Base-by-base conservation (phyloP, 179 eudicot species). In the Beta macrorhiza region DNA sequence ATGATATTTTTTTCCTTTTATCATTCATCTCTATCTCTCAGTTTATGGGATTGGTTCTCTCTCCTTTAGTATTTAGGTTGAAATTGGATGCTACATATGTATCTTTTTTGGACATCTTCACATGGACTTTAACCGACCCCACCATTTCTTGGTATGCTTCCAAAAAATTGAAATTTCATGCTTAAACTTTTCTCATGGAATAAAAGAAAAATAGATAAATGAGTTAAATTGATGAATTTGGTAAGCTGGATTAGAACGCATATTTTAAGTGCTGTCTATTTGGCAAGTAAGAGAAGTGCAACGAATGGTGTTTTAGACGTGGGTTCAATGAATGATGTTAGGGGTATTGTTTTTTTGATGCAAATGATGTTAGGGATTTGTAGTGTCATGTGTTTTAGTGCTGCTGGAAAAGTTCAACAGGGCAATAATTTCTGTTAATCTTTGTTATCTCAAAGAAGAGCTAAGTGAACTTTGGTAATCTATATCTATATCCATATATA, bases 101-200 rank as follows among this genome's bases (percentile, higher is more conserved):
- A 47, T 77, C 79, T 14, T 64, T 59, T 52, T 52, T 16, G 20
- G 19, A 78, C 80, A 78, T 67, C 32, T 37, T 78, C 83, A 74
- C 83, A 63, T 74, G 83, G 63, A 3, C 29, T 53, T 65, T 9
- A 57, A 37, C 72, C 37, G 62, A 47, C 82, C 77, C 77, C 78
- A 51, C 77, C 57, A 42, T 80, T 63, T 47, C 51, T 47, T 47
- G 8, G 1, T 29, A 29, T 29, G 32, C 32, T 29, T 29, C 32
- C 32, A 29, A 29, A 29, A 29, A 29, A 29, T 29, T 29, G 32
- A 29, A 29, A 29, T 29, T 29, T 29, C 32, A 29, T 29, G 32
- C 32, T 29, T 29, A 47, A 3, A 5, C 44, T 3, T 6, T 45
- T 69, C 5, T 16, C n/a, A 6, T 69, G 20, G 4, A 17, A 42